phyloP scores from a whole-genome alignment of 1,139 yeast genomes.

The Oligophagozyma castellii region DNA sequence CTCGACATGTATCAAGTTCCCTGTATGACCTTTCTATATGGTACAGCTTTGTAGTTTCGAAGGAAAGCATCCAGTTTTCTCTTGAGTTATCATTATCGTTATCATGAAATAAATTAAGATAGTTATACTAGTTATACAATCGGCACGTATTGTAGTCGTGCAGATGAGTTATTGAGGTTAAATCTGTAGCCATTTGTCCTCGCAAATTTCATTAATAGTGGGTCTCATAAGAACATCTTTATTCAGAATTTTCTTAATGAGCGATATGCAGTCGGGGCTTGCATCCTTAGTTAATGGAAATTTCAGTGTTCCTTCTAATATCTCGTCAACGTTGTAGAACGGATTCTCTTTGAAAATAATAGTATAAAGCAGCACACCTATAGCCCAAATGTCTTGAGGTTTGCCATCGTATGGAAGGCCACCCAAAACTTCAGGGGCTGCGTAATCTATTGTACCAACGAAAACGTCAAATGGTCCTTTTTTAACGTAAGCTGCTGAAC shows the following conservation, averaged over 20 bases:
- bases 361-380: conserved; percentile 81
- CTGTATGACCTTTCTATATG: too few species aligned
- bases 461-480: conserved; percentile 95
- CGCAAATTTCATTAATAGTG: conserved; percentile 51
- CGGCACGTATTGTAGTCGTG: too few species aligned
- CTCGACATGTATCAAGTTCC: too few species aligned
- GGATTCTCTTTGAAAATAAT: conserved; percentile 92
- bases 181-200: conserved; percentile 50
- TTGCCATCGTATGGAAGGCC: conserved; percentile 85
- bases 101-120: too few species aligned
- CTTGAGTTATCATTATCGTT: too few species aligned
- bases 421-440: conserved; percentile 86
- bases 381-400: conserved; percentile 95
- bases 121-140: too few species aligned
- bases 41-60: too few species aligned
- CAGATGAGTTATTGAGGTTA: too few species aligned
- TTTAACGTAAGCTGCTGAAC: conserved; percentile 79
- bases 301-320: conserved; percentile 75
- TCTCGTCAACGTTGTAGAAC: conserved; percentile 87
- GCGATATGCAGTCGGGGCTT: conserved; percentile 41
- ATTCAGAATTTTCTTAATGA: conserved; percentile 52
- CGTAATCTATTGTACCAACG: conserved; percentile 94
- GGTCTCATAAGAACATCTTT: conserved; percentile 57
- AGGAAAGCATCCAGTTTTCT: too few species aligned
- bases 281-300: conserved; percentile 39